Percentiles rank a stretch among this genome's conserved stretches.
phyloP scores from a whole-genome alignment of 805 yeast genomes.

The Priceomyces castillae region DNA sequence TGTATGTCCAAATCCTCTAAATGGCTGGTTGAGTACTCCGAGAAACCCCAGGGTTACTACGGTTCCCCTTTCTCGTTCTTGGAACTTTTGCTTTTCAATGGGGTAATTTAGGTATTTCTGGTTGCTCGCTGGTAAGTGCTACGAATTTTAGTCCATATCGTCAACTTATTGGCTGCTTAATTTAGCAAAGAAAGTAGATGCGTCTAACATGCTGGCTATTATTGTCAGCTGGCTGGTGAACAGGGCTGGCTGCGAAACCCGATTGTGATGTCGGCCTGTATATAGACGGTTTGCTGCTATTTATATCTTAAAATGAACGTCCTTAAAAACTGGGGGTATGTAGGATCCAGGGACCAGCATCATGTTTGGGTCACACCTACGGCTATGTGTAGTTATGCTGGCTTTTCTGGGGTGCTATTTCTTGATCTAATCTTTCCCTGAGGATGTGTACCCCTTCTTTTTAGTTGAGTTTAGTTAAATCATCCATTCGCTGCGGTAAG shows the following conservation, averaged over 20 bases:
- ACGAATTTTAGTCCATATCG: not conserved
- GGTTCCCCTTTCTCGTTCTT: not conserved
- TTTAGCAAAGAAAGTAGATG: constrained; percentile 1
- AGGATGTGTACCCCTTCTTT: too few species aligned
- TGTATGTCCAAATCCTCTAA: not conserved
- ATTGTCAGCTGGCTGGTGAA: constrained; percentile 4
- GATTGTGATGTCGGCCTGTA: too few species aligned
- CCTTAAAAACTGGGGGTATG: too few species aligned
- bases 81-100: not conserved
- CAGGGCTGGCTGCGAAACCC: constrained; percentile 10
- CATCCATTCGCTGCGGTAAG: too few species aligned
- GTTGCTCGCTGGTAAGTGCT: not conserved
- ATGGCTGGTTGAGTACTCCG: not conserved
- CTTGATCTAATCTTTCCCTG: not conserved
- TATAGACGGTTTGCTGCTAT: too few species aligned
- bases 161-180: not conserved
- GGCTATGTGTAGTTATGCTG: too few species aligned
- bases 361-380: too few species aligned
- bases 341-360: too few species aligned
- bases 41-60: not conserved
- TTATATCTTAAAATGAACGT: not conserved
- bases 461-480: too few species aligned
- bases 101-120: not conserved
- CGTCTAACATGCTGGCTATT: constrained; percentile 2
- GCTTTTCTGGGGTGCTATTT: too few species aligned